Evolutionary conservation across 306 rosid genomes (phyloP).

Genomic region (Quercus dentata): DNA sequence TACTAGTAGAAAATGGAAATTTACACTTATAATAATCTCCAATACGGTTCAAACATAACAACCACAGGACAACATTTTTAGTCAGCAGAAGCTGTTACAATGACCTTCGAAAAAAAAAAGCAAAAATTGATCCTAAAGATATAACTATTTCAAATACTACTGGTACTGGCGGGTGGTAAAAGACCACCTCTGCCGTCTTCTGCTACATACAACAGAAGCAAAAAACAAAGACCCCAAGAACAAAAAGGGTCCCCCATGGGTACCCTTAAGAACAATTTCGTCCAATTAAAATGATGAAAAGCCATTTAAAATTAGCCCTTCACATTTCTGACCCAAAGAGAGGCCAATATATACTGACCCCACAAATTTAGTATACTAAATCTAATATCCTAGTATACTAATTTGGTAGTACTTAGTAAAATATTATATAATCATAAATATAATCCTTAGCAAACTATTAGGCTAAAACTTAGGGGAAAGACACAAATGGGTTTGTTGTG

Average conservation of each 20-base stretch:
- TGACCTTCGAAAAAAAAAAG: slow-evolving; percentile 32
- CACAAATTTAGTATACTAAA: slow-evolving; percentile 48
- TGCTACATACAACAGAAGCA: slow-evolving; percentile 32
- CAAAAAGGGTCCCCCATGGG: slow-evolving; percentile 28
- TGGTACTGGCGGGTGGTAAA: slow-evolving; percentile 86
- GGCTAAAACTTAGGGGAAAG: not conserved
- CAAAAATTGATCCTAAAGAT: slow-evolving; percentile 13
- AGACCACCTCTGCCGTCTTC: slow-evolving; percentile 65
- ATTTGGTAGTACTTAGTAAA: slow-evolving; percentile 2
- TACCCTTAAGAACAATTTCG: slow-evolving; percentile 17
- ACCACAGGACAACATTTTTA: slow-evolving; percentile 13
- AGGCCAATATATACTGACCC: slow-evolving; percentile 13
- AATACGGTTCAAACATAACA: slow-evolving; percentile 6
- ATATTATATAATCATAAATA: not conserved
- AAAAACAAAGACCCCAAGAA: slow-evolving; percentile 24
- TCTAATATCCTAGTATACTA: slow-evolving; percentile 27
- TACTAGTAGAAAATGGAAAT: slow-evolving; percentile 35
- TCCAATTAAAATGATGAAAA: slow-evolving; percentile 33
- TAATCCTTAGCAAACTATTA: slow-evolving; percentile 7
- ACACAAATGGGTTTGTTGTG: not conserved
- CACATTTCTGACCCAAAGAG: slow-evolving; percentile 35
- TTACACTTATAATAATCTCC: slow-evolving; percentile 41
- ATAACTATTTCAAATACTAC: slow-evolving; percentile 22
- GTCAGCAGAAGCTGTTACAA: slow-evolving; percentile 32
- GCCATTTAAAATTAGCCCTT: slow-evolving; percentile 73